Evolutionary conservation across 306 rosid genomes (phyloP), one percentile per base, ranked within the genome.

Genomic region (Prinsepia uniflora): DNA sequence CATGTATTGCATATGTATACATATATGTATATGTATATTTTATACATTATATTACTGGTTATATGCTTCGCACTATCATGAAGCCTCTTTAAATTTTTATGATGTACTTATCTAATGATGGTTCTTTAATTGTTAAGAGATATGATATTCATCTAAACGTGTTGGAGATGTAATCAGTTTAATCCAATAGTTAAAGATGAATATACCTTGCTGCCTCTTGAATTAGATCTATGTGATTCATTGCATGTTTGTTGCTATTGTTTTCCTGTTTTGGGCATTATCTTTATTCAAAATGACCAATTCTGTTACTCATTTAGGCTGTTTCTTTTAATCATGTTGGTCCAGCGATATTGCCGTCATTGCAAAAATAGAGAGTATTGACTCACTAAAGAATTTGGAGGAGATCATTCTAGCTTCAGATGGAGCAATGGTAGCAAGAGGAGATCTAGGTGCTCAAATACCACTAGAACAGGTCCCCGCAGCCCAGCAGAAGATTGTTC

Each of bases 381-480:
- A 95, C 83, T 94, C 99, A 13, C 82, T 94, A 79, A 94, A 85
- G 86, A 94, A 94, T 85, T 81, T 95, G 87, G 96, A 95, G 78
- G 99, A 89, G 80, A 95, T 95, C 72, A 86, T 95, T 73, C 86
- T 2, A 75, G 91, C 96, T 22, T 88, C 99, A 20, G 99, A 95
- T 54, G 99, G 97, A 72, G 99, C 99, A 24, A 95, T 95, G 99
- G 99, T 95, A 80, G 99, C 99, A 71, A 86, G 99, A 76, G 99
- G 97, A 73, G 99, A 95, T 79, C 83, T 95, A 55, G 99, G 99
- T 60, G 99, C 99, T 67, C 99, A 95, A 82, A 91, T 95, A 78
- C 99, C 99, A 40, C 75, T 95, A 73, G 99, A 95, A 75, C 99
- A 91, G 78, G 99, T 91, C 75, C 99, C 99, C 42, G 74, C 92